phyloP scores from a whole-genome alignment of 2,329 filamentous ascomycete genomes.

The Colletotrichum spaethianum region DNA sequence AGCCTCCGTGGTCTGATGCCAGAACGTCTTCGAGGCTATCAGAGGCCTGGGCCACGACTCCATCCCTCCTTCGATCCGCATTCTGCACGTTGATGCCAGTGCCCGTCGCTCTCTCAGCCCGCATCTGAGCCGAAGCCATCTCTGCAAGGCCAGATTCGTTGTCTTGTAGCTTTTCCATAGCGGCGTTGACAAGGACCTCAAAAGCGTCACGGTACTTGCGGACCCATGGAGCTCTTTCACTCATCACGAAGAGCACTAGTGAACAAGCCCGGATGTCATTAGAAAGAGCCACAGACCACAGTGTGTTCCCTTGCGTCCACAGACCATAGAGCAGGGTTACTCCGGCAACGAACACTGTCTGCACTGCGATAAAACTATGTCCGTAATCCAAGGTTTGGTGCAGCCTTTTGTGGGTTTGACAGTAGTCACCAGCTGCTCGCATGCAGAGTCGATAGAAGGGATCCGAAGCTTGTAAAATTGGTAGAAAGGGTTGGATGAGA shows the following conservation, averaged over 20 bases:
- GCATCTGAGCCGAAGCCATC: conserved; percentile 32
- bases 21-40: conserved; percentile 6
- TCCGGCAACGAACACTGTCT: conserved; percentile 59
- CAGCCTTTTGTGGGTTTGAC: conserved; percentile 58
- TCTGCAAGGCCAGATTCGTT: conserved; percentile 22
- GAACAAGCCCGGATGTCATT: conserved; percentile 65
- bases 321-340: conserved; percentile 56
- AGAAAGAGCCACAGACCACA: conserved; percentile 63
- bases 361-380: conserved; percentile 59
- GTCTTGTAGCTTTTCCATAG: conserved; percentile 37
- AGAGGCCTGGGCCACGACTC: neutral
- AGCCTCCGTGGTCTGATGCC: neutral
- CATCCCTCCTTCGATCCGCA: neutral
- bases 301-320: conserved; percentile 58
- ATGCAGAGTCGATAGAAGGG: conserved; percentile 61
- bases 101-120: conserved; percentile 1
- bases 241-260: conserved; percentile 64
- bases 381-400: conserved; percentile 57
- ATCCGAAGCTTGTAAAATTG: conserved; percentile 59
- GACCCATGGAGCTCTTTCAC: conserved; percentile 62
- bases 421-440: conserved; percentile 56
- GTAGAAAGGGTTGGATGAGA: conserved; percentile 65
- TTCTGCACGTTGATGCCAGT: neutral
- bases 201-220: conserved; percentile 63
- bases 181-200: conserved; percentile 60